These are phyloP conservation scores for Wickerhamiella siamensis DNA, from an alignment of 805 yeast genomes.

Conservation along the genomic window DNA sequence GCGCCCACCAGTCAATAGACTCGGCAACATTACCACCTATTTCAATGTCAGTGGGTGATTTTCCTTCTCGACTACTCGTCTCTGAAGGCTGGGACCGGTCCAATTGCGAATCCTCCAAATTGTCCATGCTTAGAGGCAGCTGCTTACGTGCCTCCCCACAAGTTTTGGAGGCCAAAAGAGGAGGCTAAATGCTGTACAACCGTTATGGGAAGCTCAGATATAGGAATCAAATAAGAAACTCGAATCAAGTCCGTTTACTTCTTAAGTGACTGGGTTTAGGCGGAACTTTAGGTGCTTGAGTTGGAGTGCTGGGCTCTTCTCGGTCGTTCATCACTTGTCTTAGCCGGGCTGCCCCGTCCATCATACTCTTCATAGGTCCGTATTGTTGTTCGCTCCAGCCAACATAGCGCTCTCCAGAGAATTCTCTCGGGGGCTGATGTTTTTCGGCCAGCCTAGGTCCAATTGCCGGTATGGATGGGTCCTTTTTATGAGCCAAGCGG, in stretches of 20 bases:
- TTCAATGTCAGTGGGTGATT: too few species aligned
- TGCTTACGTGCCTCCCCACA: too few species aligned
- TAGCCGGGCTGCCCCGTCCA: background rate
- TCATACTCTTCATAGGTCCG: slow-evolving; percentile 5
- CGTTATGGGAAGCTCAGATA: too few species aligned
- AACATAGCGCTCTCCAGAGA: background rate
- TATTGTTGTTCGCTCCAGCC: slow-evolving; percentile 9
- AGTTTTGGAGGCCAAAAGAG: too few species aligned
- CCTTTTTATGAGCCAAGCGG: slow-evolving; percentile 5
- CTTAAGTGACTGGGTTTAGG: background rate
- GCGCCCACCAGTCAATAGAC: slow-evolving; percentile 20
- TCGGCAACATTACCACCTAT: slow-evolving; percentile 2
- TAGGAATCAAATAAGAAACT: too few species aligned
- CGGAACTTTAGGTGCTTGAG: background rate
- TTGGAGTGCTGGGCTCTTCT: background rate
- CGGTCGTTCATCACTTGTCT: background rate
- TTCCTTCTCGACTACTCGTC: too few species aligned
- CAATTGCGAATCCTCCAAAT: too few species aligned
- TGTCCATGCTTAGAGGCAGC: too few species aligned
- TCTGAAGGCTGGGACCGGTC: too few species aligned
- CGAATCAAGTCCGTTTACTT: too few species aligned
- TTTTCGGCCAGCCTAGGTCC: slow-evolving; percentile 6
- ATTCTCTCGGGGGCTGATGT: slow-evolving; percentile 6
- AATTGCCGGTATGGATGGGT: slow-evolving; percentile 3
- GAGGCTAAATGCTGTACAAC: too few species aligned